A percentile compares a stretch with the other conserved stretches of the same genome.
Conservation (phyloP, 306 rosid species). For the Abrus precatorius region DNA sequence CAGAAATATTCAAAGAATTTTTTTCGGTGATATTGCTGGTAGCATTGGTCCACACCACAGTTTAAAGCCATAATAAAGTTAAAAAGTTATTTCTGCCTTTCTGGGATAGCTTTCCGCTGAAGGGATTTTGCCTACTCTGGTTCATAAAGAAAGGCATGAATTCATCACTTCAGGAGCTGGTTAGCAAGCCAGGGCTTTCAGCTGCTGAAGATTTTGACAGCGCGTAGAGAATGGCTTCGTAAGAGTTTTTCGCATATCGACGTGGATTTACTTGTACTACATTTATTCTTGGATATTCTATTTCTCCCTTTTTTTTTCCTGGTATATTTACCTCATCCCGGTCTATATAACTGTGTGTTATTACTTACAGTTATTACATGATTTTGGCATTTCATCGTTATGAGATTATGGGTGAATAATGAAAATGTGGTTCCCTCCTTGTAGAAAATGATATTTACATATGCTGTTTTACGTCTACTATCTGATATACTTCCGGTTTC, state of each 20-base stretch:
- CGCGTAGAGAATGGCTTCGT: constrained; percentile 48
- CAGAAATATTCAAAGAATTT: constrained; percentile 57
- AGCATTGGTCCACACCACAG: constrained; percentile 46
- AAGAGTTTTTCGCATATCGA: constrained; percentile 46
- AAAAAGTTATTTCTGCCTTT: constrained; percentile 48
- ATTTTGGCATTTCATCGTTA: constrained; percentile 38
- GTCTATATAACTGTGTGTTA: constrained; percentile 40
- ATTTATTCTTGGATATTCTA: constrained; percentile 41
- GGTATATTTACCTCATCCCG: constrained; percentile 40
- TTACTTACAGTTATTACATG: constrained; percentile 53
- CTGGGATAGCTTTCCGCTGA: constrained; percentile 46
- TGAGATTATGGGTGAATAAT: constrained; percentile 35
- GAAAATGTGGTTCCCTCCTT: constrained; percentile 1
- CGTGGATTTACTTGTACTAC: constrained; percentile 52
- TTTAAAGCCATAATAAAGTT: constrained; percentile 54
- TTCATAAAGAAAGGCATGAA: constrained; percentile 51
- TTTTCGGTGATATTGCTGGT: constrained; percentile 56
- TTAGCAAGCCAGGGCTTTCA: constrained; percentile 48
- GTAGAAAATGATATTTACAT: background rate
- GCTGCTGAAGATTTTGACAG: constrained; percentile 65
- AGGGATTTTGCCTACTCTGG: constrained; percentile 50
- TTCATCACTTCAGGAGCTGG: constrained; percentile 54
- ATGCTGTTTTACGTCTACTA: background rate
- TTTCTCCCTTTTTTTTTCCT: constrained; percentile 42
- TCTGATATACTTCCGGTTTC: background rate